These are phyloP conservation scores for Platismatia glauca DNA, from an alignment of 495 filamentous ascomycete genomes.

Conservation along the genomic window DNA sequence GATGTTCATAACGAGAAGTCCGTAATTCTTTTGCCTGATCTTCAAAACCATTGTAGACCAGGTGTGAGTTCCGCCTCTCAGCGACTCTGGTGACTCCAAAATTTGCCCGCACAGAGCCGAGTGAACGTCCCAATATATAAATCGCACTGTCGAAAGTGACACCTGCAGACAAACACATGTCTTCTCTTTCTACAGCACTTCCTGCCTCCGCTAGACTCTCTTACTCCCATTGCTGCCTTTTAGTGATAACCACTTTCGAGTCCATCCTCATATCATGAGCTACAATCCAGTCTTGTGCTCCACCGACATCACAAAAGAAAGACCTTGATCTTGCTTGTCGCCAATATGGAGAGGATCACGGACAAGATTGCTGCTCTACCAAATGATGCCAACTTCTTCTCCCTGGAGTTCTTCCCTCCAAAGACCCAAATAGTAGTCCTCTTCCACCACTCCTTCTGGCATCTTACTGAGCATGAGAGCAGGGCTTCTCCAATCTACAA, in stretches of 20 bases:
- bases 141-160: background rate
- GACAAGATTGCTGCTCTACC: conserved; percentile 92
- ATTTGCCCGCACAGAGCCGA: background rate
- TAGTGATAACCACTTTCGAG: background rate
- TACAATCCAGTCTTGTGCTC: background rate
- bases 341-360: conserved; percentile 79
- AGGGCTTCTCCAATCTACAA: conserved; percentile 86
- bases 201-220: background rate
- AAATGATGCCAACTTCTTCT: conserved; percentile 76
- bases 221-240: background rate
- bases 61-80: background rate
- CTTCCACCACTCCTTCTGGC: conserved; percentile 1
- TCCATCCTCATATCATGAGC: background rate
- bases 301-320: background rate
- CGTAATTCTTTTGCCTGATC: background rate
- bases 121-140: background rate
- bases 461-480: conserved; percentile 24
- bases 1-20: background rate
- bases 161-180: background rate
- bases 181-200: background rate
- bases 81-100: no score
- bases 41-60: background rate
- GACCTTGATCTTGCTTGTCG: background rate
- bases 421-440: conserved; percentile 73
- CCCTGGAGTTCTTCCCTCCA: conserved; percentile 97